Evolutionary conservation across 257 asterid species (phyloP).

Genomic region (Parsonsia alboflavescens): DNA sequence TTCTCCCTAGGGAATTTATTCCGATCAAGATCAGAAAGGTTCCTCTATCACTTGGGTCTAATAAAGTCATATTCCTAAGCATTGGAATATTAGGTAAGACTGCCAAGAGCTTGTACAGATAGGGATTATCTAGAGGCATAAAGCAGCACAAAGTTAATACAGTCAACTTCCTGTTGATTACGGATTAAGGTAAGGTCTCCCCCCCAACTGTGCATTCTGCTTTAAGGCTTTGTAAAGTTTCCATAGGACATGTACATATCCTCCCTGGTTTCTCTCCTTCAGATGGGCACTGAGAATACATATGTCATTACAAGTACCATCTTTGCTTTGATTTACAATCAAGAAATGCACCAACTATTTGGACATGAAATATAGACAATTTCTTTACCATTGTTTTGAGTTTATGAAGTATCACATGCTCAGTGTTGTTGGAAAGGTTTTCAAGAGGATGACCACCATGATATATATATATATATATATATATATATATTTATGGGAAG

Average conservation of each 20-base stretch:
- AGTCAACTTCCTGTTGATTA: slow-evolving; percentile 24
- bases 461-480: too few relatives aligned
- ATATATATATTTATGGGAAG: too few relatives aligned
- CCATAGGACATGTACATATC: slow-evolving; percentile 9
- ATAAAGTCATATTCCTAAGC: slow-evolving; percentile 31
- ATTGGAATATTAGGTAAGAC: neutral
- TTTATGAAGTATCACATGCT: too few relatives aligned
- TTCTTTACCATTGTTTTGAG: too few relatives aligned
- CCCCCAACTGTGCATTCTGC: slow-evolving; percentile 7
- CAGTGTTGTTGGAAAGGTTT: neutral
- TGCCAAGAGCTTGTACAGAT: slow-evolving; percentile 14
- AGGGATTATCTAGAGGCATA: slow-evolving; percentile 8
- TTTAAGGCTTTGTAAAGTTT: slow-evolving; percentile 20
- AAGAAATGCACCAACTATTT: neutral
- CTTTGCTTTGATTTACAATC: neutral
- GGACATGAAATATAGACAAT: neutral
- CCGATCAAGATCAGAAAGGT: slow-evolving; percentile 40
- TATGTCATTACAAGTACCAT: neutral
- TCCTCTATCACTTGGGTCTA: slow-evolving; percentile 39
- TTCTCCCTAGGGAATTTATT: slow-evolving; percentile 36
- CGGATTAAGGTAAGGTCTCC: neutral
- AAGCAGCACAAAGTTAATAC: slow-evolving; percentile 1
- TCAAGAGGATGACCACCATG: neutral
- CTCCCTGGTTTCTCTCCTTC: neutral
- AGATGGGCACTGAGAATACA: slow-evolving; percentile 26